These are phyloP conservation scores for Parmelia sp. DNA, from an alignment of 495 filamentous ascomycete species.

Conservation along the genomic window DNA sequence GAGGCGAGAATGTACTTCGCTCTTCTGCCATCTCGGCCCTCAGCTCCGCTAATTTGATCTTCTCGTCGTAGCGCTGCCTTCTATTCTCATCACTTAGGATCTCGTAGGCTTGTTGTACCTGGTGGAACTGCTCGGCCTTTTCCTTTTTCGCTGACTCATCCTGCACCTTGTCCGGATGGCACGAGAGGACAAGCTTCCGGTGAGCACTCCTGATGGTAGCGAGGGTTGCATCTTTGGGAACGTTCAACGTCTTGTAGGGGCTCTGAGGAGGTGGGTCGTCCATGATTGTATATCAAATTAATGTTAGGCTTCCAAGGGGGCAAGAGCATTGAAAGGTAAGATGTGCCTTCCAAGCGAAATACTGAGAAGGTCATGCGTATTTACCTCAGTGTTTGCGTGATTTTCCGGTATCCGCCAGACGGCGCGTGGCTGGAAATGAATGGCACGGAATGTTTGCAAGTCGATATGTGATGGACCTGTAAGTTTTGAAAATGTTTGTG, in stretches of 20 bases:
- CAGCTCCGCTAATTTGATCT: constrained; percentile 57
- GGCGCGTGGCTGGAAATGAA: constrained; percentile 14
- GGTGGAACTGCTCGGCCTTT: constrained; percentile 83
- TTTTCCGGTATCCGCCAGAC: constrained; percentile 2
- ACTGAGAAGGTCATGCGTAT: constrained; percentile 9
- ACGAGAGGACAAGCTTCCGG: constrained; percentile 87
- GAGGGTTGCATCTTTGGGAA: constrained; percentile 66
- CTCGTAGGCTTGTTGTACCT: constrained; percentile 90
- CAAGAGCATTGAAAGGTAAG: constrained; percentile 10
- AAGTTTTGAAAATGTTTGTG: neutral
- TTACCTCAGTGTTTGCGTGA: constrained; percentile 14
- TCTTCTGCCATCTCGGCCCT: constrained; percentile 46
- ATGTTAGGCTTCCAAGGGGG: constrained; percentile 12
- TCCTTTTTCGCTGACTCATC: constrained; percentile 59
- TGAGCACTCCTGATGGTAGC: constrained; percentile 73
- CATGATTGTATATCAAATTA: constrained; percentile 44
- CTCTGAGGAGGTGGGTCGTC: constrained; percentile 59
- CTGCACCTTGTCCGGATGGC: constrained; percentile 91
- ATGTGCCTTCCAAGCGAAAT: neutral
- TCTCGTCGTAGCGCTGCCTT: constrained; percentile 69
- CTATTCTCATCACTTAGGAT: constrained; percentile 72
- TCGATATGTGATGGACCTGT: neutral
- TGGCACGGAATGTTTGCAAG: constrained; percentile 11
- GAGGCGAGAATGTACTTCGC: constrained; percentile 11
- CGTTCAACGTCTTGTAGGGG: constrained; percentile 76